Evolutionary conservation across 1,139 yeast genomes (phyloP), one percentile per base, ranked within the genome.

Genomic region (Insectozyma bohioensis): DNA sequence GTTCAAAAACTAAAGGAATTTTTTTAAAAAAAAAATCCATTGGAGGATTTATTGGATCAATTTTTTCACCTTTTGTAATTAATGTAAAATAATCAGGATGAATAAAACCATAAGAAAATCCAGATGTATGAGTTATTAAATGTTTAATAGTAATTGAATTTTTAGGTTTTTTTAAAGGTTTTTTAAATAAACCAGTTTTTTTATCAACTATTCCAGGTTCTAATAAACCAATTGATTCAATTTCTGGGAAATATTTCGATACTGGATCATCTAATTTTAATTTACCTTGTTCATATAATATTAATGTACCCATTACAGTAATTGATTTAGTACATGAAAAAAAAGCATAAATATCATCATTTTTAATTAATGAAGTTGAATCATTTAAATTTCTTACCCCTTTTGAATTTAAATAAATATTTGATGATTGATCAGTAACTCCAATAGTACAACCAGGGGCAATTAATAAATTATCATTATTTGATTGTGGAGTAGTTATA

Each of bases 81-180:
- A 61, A 51, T 8, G 45, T 39, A 25, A 42, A 37, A 40, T 56
- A 58, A 30, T 54, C 63, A 4, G 51, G 49, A 42, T 59, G 59
- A 35, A 71, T 56, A 44, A 72, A 72, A 1, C 67, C 59, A 51
- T 74, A 74, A 3, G 72, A 61, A 32, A 74, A 65, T 0, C 80
- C 80, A 2, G 78, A 58, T 1, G 78, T 75, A 45, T 77, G 80
- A 3, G 68, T 52, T 27, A 77, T 52, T 35, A 78, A 63, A 40
- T 71, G 72, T 37, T 72, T 60, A 17, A 73, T 49, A 0, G 82
- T 77, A 11, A 72, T 54, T 12, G 61, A 56, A 13, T 47, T 61
- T 17, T 48, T 54, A 11, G 75, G 71, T 15, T 48, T 51, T 5
- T 54, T 43, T 7, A 63, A 63, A 5, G 60, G 55, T 12, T 36